These are phyloP conservation scores for Cantharellus anzutake DNA, from an alignment of 768 basidiomycete species.

Conservation along the genomic window DNA sequence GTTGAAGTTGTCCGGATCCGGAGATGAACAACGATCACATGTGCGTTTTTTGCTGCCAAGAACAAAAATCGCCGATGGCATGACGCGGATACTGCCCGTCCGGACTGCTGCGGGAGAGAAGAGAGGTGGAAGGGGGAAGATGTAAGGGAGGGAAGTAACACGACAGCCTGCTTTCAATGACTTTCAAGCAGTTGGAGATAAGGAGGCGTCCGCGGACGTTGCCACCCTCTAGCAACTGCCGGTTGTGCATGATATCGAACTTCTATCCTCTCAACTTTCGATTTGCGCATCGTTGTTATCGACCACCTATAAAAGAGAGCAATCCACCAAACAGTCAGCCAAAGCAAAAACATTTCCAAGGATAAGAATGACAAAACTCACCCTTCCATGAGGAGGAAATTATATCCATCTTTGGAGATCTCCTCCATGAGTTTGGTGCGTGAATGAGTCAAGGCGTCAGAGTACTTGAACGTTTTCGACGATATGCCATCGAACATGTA, in stretches of 20 bases:
- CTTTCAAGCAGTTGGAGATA: not conserved
- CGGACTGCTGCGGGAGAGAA: too few relatives aligned
- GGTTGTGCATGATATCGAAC: slow-evolving; percentile 7
- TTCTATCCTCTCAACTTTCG: slow-evolving; percentile 1
- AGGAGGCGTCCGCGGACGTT: not conserved
- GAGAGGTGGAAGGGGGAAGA: not conserved
- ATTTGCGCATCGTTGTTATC: slow-evolving; percentile 5
- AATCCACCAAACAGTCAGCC: too few relatives aligned
- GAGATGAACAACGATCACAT: too few relatives aligned
- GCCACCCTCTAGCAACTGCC: not conserved
- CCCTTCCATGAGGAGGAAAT: slow-evolving; percentile 7
- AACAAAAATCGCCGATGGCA: too few relatives aligned
- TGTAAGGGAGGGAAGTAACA: not conserved
- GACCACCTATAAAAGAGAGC: slow-evolving; percentile 2
- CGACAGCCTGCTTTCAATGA: not conserved
- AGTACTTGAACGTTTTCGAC: not conserved
- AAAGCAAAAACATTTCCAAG: too few relatives aligned
- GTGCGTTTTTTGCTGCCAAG: too few relatives aligned
- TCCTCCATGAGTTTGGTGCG: slow-evolving; percentile 6
- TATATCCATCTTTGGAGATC: not conserved
- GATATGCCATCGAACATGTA: slow-evolving; percentile 4
- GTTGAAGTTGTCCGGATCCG: too few relatives aligned
- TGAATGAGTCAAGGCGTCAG: slow-evolving; percentile 3
- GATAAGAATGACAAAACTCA: slow-evolving; percentile 1
- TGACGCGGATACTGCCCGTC: too few relatives aligned